Percentiles rank a stretch among this genome's conserved stretches.
These are phyloP conservation scores for Plantago major DNA, from an alignment of 257 asterid genomes.

Conservation along the genomic window DNA sequence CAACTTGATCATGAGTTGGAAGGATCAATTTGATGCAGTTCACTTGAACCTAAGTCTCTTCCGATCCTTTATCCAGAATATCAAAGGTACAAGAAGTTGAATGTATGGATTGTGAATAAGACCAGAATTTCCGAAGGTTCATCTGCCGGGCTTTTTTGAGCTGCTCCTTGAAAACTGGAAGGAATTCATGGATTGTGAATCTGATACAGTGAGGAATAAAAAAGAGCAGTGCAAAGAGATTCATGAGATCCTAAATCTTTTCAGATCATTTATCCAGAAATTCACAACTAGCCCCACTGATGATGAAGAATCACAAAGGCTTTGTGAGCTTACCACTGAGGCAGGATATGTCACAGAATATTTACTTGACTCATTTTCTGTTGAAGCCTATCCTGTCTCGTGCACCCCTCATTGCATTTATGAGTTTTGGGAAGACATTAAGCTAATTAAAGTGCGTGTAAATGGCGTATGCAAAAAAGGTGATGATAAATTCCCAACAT, in stretches of 20 bases:
- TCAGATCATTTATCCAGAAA: background rate
- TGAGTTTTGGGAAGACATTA: too few species aligned
- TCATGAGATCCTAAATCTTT: background rate
- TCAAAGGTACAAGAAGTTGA: background rate
- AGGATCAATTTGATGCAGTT: background rate
- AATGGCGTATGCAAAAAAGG: too few species aligned
- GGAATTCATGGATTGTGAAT: background rate
- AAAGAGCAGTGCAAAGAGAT: background rate
- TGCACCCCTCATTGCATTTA: too few species aligned
- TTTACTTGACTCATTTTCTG: background rate
- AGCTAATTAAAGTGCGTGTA: too few species aligned
- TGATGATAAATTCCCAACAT: too few species aligned
- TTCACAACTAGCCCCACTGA: background rate
- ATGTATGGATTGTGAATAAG: background rate
- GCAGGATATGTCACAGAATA: slow-evolving; percentile 1
- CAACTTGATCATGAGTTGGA: background rate
- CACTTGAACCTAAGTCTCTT: background rate
- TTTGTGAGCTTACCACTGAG: background rate
- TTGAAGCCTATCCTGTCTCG: slow-evolving; percentile 8
- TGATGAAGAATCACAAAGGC: background rate
- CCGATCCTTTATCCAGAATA: background rate
- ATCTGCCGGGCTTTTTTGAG: slow-evolving; percentile 1
- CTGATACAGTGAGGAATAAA: background rate
- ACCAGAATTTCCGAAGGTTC: background rate
- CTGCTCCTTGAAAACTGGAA: background rate